A percentile compares a stretch with the other conserved stretches of the same genome.
These are phyloP conservation scores for Lipomyces yarrowii DNA, from an alignment of 1,139 yeast genomes.

Conservation along the genomic window DNA sequence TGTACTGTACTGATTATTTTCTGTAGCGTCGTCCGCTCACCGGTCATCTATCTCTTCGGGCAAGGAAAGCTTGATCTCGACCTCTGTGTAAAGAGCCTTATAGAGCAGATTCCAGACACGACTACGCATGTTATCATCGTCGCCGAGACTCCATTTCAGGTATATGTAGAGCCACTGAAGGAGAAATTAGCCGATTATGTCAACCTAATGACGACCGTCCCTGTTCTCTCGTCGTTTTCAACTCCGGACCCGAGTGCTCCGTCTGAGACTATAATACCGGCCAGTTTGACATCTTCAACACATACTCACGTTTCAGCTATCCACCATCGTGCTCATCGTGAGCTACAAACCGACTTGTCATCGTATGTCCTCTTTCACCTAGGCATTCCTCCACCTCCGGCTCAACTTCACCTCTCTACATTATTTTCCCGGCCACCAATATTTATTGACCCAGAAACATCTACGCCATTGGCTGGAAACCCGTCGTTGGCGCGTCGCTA, in stretches of 20 bases:
- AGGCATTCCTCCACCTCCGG: conserved; percentile 74
- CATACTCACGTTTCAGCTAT: conserved; percentile 27
- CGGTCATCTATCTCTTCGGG: conserved; percentile 35
- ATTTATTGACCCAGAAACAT: conserved; percentile 20
- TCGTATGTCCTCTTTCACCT: conserved; percentile 67
- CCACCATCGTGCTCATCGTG: conserved; percentile 35
- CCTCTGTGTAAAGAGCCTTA: conserved; percentile 9
- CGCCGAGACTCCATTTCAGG: conserved; percentile 29
- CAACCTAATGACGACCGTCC: conserved; percentile 23
- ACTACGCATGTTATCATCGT: conserved; percentile 16
- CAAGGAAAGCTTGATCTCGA: conserved; percentile 26
- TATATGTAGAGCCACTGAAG: conserved; percentile 15
- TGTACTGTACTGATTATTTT: neutral
- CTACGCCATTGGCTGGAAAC: conserved; percentile 38
- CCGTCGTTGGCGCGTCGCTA: conserved; percentile 70
- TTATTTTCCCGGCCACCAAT: conserved; percentile 50
- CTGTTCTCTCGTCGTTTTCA: conserved; percentile 13
- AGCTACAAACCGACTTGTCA: conserved; percentile 28
- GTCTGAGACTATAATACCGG: conserved; percentile 18
- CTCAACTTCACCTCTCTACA: conserved; percentile 74
- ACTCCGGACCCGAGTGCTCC: conserved; percentile 4
- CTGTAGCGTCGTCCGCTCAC: conserved; percentile 19
- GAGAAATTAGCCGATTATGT: conserved; percentile 11
- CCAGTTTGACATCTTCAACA: conserved; percentile 2
- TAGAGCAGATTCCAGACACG: conserved; percentile 1